Evolutionary conservation across 768 basidiomycete species (phyloP), one percentile per base, ranked within the genome.

Genomic region (Suillus alpinus): DNA sequence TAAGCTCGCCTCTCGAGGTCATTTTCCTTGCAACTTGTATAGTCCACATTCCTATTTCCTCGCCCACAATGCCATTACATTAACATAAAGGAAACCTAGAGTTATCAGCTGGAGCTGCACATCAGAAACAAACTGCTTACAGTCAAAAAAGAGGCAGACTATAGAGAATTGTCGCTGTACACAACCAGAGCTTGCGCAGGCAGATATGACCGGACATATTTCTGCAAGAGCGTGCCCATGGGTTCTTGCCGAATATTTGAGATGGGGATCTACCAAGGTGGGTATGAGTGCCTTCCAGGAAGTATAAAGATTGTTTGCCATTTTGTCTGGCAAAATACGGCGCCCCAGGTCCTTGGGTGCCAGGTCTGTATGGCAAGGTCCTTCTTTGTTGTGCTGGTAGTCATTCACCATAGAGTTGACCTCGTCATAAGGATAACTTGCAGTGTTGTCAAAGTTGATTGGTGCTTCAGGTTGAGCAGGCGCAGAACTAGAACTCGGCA

Each of bases 21-120:
- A n/a, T n/a, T n/a, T n/a, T n/a, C n/a, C n/a, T n/a, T n/a, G n/a
- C n/a, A n/a, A n/a, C n/a, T n/a, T n/a, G n/a, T n/a, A n/a, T n/a
- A n/a, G n/a, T n/a, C n/a, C n/a, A n/a, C n/a, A n/a, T n/a, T n/a
- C n/a, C n/a, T n/a, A n/a, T n/a, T n/a, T n/a, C n/a, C n/a, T n/a
- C n/a, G n/a, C n/a, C n/a, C n/a, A n/a, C n/a, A n/a, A n/a, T n/a
- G 3, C 41, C 0, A 26, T 10, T 6, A 71, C 57, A 1, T 59
- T 23, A 12, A 66, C 43, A 1, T 37, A 51, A 12, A 53, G n/a
- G 34, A 67, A 70, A 53, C 68, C 70, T 71, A 36, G 6, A 31
- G 3, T 52, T 59, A 4, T 31, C 36, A 32, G 39, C 31, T 39
- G 26, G 31, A 46, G 29, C 34, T 29, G 7, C 31, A n/a, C 7